Conservation (phyloP, 306 rosid genomes). For the Fragaria nilgerrensis region DNA sequence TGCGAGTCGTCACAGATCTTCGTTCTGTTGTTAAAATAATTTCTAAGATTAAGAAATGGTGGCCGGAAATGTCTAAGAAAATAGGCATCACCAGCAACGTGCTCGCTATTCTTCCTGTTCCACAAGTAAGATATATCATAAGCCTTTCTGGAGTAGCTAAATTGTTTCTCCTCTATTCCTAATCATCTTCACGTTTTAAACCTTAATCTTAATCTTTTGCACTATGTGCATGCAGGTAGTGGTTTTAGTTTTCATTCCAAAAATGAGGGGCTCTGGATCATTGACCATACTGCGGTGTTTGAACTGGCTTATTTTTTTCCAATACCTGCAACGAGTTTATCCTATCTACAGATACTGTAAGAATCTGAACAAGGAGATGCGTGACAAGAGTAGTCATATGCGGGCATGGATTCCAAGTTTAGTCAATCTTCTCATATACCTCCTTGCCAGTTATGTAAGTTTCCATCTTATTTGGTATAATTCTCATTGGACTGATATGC, state of each 20-base stretch:
- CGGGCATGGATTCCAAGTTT: slow-evolving; percentile 8
- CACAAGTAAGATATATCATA: slow-evolving; percentile 5
- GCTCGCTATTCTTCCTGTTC: slow-evolving; percentile 29
- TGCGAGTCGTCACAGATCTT: slow-evolving; percentile 23
- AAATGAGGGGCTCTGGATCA: slow-evolving; percentile 9
- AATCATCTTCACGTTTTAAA: background rate
- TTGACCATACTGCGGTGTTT: background rate
- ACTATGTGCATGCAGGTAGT: slow-evolving; percentile 16
- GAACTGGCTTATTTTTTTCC: slow-evolving; percentile 17
- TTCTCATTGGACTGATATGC: too few relatives aligned
- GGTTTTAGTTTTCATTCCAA: background rate
- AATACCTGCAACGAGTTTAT: slow-evolving; percentile 19
- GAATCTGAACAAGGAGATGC: slow-evolving; percentile 7
- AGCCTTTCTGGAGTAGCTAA: background rate
- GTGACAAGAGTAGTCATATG: background rate
- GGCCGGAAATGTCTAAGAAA: background rate
- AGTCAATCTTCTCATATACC: slow-evolving; percentile 16
- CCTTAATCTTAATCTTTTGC: background rate
- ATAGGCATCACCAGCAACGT: background rate
- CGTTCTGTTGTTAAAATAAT: slow-evolving; percentile 16
- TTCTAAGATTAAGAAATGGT: background rate
- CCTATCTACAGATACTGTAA: slow-evolving; percentile 16
- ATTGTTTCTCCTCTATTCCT: background rate
- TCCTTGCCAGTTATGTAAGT: slow-evolving; percentile 26
- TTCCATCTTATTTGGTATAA: too few relatives aligned